These are phyloP conservation scores for Naganishia antarctica DNA, from an alignment of 768 basidiomycete species.

Conservation along the genomic window DNA sequence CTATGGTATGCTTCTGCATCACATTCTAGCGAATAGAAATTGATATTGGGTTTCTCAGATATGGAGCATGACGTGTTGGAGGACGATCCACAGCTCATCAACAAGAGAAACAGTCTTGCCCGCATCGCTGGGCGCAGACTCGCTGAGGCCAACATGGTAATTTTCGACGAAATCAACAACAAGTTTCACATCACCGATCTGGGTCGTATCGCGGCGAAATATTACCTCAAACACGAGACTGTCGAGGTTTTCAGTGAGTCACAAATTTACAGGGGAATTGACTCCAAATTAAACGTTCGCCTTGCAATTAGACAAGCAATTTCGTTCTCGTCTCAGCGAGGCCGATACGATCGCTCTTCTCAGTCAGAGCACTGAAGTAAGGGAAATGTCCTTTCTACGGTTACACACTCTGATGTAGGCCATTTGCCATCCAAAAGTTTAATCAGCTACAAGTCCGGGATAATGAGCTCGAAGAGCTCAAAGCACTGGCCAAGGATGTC, in stretches of 20 bases:
- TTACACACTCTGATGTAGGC: too few relatives aligned
- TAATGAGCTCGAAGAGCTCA: constrained; percentile 77
- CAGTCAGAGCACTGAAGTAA: constrained; percentile 82
- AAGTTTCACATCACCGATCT: constrained; percentile 74
- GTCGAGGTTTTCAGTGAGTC: constrained; percentile 71
- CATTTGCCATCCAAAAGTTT: constrained; percentile 57
- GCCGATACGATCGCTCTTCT: constrained; percentile 85
- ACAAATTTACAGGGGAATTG: neutral
- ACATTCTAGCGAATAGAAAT: too few relatives aligned
- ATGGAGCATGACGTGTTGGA: constrained; percentile 63
- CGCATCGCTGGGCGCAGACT: constrained; percentile 63
- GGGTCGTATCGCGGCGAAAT: constrained; percentile 93
- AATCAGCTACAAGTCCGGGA: constrained; percentile 92
- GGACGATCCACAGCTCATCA: constrained; percentile 70
- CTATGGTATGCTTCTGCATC: constrained; percentile 69
- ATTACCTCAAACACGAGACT: constrained; percentile 81
- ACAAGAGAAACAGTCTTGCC: constrained; percentile 66
- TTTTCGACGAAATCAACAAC: constrained; percentile 60
- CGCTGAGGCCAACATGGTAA: constrained; percentile 71
- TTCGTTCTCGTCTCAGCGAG: constrained; percentile 80
- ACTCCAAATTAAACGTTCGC: neutral
- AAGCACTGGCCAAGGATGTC: constrained; percentile 59
- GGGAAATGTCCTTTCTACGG: constrained; percentile 32
- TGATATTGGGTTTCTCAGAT: constrained; percentile 53
- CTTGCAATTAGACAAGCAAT: constrained; percentile 55